phyloP scores from a whole-genome alignment of 1,139 yeast species.

The Geotrichum histeridarum region DNA sequence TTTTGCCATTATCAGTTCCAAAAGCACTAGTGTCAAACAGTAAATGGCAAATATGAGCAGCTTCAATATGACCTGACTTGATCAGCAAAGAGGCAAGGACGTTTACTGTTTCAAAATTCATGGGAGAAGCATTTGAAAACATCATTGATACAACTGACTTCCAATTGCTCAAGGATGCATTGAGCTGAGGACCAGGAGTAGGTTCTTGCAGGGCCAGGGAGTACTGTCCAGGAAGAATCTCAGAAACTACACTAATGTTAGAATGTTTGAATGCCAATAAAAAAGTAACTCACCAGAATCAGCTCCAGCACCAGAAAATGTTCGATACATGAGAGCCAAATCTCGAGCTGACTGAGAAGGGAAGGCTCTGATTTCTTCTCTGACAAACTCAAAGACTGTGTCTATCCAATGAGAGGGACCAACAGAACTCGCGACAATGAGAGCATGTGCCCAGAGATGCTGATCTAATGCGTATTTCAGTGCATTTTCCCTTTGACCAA shows the following conservation, averaged over 20 bases:
- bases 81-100: constrained; percentile 36
- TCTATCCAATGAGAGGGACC: constrained; percentile 60
- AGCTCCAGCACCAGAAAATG: constrained; percentile 59
- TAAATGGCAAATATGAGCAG: constrained; percentile 40
- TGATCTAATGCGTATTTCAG: constrained; percentile 55
- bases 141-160: constrained; percentile 34
- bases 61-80: constrained; percentile 32
- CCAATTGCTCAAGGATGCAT: constrained; percentile 34
- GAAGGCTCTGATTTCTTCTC: constrained; percentile 40
- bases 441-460: constrained; percentile 76
- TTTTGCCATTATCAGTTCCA: constrained; percentile 10
- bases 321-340: constrained; percentile 59
- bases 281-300: constrained; percentile 35
- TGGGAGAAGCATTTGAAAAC: constrained; percentile 32
- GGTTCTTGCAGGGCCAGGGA: constrained; percentile 9
- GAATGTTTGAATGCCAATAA: background rate
- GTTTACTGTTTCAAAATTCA: constrained; percentile 33
- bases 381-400: constrained; percentile 50
- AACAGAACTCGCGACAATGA: constrained; percentile 61
- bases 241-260: constrained; percentile 13
- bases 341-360: constrained; percentile 44
- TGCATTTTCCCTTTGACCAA: constrained; percentile 67
- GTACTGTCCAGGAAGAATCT: constrained; percentile 17
- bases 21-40: constrained; percentile 40
- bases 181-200: constrained; percentile 12